These are phyloP conservation scores for Lotus japonicus DNA, from an alignment of 306 rosid species.

Conservation along the genomic window DNA sequence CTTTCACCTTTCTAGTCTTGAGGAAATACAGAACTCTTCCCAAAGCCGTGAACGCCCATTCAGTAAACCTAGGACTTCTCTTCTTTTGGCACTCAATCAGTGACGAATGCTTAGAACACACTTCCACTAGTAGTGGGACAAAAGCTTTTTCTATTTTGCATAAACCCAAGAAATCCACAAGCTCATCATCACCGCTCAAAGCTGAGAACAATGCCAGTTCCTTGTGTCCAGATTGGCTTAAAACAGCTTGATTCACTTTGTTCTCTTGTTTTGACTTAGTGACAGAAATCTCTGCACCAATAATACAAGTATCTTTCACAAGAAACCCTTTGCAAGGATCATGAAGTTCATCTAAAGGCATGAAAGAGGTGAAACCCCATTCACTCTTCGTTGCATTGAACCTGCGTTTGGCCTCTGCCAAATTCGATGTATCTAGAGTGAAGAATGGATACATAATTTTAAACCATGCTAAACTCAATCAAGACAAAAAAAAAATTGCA, in stretches of 20 bases:
- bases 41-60: constrained; percentile 28
- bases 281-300: neutral
- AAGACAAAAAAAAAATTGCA: neutral
- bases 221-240: neutral
- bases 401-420: neutral
- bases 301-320: neutral
- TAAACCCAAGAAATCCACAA: constrained; percentile 2
- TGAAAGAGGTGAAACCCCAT: neutral
- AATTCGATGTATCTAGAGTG: neutral
- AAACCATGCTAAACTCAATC: neutral
- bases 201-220: neutral
- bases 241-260: neutral
- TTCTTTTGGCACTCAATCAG: constrained; percentile 6
- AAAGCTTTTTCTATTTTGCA: constrained; percentile 6
- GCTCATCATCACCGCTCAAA: neutral
- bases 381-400: neutral
- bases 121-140: constrained; percentile 21
- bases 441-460: neutral
- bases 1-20: neutral
- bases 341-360: neutral
- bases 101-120: constrained; percentile 19
- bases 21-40: constrained; percentile 26
- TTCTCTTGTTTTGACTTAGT: neutral
- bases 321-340: neutral
- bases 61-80: constrained; percentile 17